Base-by-base conservation (phyloP, 441 rosid species). In the Pelargonium exstipulatum region DNA sequence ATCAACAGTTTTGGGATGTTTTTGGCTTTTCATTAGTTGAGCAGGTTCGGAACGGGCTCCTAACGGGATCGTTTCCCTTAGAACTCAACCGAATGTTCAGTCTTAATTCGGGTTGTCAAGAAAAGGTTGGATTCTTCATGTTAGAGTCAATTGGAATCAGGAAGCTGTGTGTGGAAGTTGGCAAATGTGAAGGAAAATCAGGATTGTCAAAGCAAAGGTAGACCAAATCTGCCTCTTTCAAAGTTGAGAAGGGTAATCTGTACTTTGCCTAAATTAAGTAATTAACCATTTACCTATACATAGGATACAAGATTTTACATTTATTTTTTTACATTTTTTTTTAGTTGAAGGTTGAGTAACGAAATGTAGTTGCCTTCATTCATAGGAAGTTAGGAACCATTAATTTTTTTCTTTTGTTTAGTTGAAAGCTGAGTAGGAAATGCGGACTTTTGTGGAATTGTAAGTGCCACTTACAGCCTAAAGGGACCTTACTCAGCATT, bases 181-280 rank as follows among this genome's bases (percentile, higher is more conserved):
- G 96, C 95, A 29, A 85, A 88, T 71, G 96, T 88, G 69, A 87
- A 71, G 85, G 97, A 88, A 71, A 90, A 91, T 78, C 79, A 94
- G 79, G 92, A 90, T 70, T 94, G 88, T 9, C 76, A 76, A 69
- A 80, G 86, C 83, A 94, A 84, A 82, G 97, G 96, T 55, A 84
- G 88, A 75, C 96, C 87, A 68, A 88, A 64, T 55, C 72, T 88
- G 65, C 86, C 89, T 51, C 85, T 79, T 70, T 65, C 71, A 20
- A 70, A 18, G 82, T 91, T 85, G 81, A 81, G 49, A 70, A 83
- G 45, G 85, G 84, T 87, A 66, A 86, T 55, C 82, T 90, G 57
- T 82, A 89, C 78, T 81, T 93, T 40, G 91, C 10, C 20, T 55
- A 6, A 17, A 16, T 37, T 37, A 37, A 37, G 42, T 37, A 37